These are phyloP conservation scores for Rhizopogon vulgaris DNA, from an alignment of 768 basidiomycete species.

Conservation along the genomic window DNA sequence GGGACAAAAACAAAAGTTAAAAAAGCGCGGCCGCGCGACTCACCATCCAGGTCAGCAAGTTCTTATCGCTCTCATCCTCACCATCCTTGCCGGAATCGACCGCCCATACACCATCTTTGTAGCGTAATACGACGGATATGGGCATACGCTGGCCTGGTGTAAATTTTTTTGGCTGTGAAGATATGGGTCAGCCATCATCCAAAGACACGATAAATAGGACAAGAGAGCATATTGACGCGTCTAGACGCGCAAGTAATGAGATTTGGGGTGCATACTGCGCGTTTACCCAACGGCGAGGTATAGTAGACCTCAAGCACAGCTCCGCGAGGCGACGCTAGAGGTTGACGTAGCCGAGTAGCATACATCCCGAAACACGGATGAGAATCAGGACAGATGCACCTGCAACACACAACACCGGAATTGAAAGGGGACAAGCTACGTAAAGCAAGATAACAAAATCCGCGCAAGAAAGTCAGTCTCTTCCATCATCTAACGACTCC, in stretches of 20 bases:
- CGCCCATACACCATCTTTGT: constrained; percentile 61
- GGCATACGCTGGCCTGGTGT: constrained; percentile 79
- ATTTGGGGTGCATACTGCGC: not conserved
- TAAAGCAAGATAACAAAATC: not conserved
- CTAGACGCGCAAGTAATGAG: not conserved
- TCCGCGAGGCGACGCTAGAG: too few relatives aligned
- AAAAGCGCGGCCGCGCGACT: constrained; percentile 10
- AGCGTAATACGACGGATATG: constrained; percentile 57
- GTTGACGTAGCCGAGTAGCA: not conserved
- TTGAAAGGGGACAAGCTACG: not conserved
- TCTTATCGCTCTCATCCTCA: constrained; percentile 44
- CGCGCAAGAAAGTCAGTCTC: too few relatives aligned
- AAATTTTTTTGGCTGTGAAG: constrained; percentile 50
- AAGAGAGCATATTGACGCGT: not conserved
- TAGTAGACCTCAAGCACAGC: not conserved
- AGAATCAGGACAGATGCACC: not conserved
- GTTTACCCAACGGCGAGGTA: not conserved
- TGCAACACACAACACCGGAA: not conserved
- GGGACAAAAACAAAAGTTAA: not conserved
- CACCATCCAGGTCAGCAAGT: constrained; percentile 75
- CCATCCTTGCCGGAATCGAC: constrained; percentile 50
- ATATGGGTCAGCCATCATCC: not conserved
- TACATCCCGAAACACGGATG: not conserved
- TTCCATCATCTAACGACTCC: too few relatives aligned
- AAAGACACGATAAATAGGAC: not conserved